A percentile compares a stretch with the other conserved stretches of the same genome.
Conservation (phyloP, 208 protist species). For the Trypanosoma congolense region DNA sequence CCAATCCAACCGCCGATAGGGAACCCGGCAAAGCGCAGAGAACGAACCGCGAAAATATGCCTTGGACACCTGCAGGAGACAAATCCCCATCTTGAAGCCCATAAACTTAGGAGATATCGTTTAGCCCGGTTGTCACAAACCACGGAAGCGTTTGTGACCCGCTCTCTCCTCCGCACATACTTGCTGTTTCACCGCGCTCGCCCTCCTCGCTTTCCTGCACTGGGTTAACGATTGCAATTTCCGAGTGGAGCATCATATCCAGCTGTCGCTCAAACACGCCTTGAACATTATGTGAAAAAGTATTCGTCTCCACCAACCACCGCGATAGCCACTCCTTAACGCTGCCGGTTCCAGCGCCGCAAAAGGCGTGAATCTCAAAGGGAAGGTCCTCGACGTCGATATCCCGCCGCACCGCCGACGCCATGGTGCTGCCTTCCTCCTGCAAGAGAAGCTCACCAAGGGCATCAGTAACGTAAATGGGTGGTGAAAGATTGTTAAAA, state of each 20-base stretch:
- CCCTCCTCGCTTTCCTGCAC: not conserved
- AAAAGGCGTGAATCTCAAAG: not conserved
- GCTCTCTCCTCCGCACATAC: too few species aligned
- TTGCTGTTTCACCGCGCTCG: not conserved
- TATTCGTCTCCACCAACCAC: slow-evolving; percentile 15
- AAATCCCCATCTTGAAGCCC: too few species aligned
- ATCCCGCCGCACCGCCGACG: not conserved
- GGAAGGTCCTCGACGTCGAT: slow-evolving; percentile 4
- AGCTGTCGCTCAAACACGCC: slow-evolving; percentile 20
- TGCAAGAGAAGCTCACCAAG: slow-evolving; percentile 19
- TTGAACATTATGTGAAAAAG: not conserved
- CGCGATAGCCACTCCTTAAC: slow-evolving; percentile 16
- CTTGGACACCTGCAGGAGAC: too few species aligned
- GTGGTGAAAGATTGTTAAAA: slow-evolving; percentile 6
- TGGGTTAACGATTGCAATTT: not conserved
- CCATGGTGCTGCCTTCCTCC: not conserved
- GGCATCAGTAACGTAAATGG: slow-evolving; percentile 23
- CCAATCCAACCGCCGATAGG: too few species aligned
- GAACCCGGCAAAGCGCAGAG: too few species aligned
- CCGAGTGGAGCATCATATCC: slow-evolving; percentile 12
- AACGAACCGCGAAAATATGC: too few species aligned
- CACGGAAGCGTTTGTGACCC: slow-evolving; percentile 1
- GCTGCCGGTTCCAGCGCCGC: too few species aligned
- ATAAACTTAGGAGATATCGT: too few species aligned
- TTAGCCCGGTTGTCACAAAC: slow-evolving; percentile 11